These are phyloP conservation scores for Melampsora larici-populina DNA, from an alignment of 1,284 basidiomycete genomes.

Conservation along the genomic window DNA sequence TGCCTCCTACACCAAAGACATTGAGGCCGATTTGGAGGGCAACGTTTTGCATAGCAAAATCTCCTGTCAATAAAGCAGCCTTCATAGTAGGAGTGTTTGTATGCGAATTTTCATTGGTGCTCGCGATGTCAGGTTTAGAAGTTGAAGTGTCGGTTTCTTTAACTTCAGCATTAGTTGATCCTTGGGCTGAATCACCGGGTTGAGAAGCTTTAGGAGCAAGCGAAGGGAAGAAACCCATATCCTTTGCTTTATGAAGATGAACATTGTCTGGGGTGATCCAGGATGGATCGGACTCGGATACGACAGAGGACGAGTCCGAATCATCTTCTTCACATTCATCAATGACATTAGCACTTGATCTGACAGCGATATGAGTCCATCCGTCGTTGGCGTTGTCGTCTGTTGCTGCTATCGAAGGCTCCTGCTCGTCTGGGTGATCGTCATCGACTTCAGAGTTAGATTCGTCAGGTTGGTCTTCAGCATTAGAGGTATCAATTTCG, in stretches of 20 bases:
- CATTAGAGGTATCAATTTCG: not conserved
- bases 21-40: conserved; percentile 90
- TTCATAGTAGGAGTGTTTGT: conserved; percentile 55
- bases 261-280: conserved; percentile 97
- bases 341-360: conserved; percentile 63
- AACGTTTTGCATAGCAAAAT: conserved; percentile 99
- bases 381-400: conserved; percentile 57
- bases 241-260: conserved; percentile 78
- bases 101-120: conserved; percentile 53
- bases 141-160: conserved; percentile 52
- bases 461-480: not conserved
- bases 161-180: conserved; percentile 37
- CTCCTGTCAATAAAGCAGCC: conserved; percentile 91
- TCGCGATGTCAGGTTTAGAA: conserved; percentile 53
- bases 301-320: conserved; percentile 39
- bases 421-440: conserved; percentile 39
- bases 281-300: conserved; percentile 57
- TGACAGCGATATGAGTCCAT: conserved; percentile 42
- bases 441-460: conserved; percentile 37
- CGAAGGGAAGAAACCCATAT: conserved; percentile 64
- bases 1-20: conserved; percentile 86
- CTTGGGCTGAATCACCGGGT: conserved; percentile 50
- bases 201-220: conserved; percentile 55
- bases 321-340: conserved; percentile 69
- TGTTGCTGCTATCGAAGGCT: conserved; percentile 38